Evolutionary conservation across 768 basidiomycete genomes (phyloP).

Genomic region (Artomyces pyxidatus): DNA sequence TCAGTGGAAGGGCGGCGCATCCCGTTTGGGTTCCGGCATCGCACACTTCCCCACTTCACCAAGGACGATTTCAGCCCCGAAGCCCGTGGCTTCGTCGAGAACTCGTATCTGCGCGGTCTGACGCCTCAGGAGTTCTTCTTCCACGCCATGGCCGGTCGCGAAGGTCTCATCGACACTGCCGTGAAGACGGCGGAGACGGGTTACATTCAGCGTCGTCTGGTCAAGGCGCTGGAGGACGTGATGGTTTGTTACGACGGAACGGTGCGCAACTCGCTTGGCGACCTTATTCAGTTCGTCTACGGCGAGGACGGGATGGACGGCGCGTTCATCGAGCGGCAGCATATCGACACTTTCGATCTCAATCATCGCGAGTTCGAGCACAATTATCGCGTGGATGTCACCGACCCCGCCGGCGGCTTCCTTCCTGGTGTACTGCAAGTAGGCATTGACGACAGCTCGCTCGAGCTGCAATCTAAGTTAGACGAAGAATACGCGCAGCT

Average conservation of each 20-base stretch:
- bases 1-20: conserved; percentile 97
- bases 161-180: conserved; percentile 97
- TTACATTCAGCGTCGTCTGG: conserved; percentile 96
- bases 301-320: conserved; percentile 99
- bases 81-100: conserved; percentile 97
- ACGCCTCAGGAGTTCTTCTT: conserved; percentile 99
- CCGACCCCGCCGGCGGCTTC: conserved; percentile 76
- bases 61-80: conserved; percentile 99
- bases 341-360: conserved; percentile 81
- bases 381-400: conserved; percentile 92
- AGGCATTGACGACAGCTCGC: conserved; percentile 77
- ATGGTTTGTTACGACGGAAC: conserved; percentile 98
- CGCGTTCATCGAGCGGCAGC: conserved; percentile 94
- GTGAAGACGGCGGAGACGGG: conserved; percentile 99
- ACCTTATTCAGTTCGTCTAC: conserved; percentile 93
- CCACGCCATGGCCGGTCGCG: conserved; percentile 99
- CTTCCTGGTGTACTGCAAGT: conserved; percentile 73
- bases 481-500: conserved; percentile 71
- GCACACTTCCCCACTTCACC: conserved; percentile 93
- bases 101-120: conserved; percentile 92
- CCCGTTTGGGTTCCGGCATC: conserved; percentile 96
- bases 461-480: conserved; percentile 75
- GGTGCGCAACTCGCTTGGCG: conserved; percentile 93
- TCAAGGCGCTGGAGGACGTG: conserved; percentile 96
- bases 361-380: conserved; percentile 80